Base-by-base conservation (phyloP, 805 yeast genomes). In the Komagataella populi region DNA sequence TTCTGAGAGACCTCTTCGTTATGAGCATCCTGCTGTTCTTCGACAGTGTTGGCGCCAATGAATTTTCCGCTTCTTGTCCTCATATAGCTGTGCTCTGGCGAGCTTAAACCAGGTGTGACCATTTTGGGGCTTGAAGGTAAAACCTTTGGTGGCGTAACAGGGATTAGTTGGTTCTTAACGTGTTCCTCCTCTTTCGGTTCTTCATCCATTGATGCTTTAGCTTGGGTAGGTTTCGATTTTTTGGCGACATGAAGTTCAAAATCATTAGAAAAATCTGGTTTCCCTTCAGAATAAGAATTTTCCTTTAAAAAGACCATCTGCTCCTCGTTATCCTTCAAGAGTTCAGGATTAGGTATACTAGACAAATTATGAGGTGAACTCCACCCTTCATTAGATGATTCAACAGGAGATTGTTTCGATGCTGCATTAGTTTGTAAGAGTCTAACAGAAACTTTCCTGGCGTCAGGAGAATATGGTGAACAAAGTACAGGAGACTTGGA, bases 1-100 rank as follows among this genome's bases (percentile, higher is more conserved):
- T 57, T 56, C 44, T 62, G 63, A 20, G 53, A 48, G 2, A 50
- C 54, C 8, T 56, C 60, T 12, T 51, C 55, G 6, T 50, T 51
- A n/a, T 57, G 54, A 4, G 63, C 68, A 6, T 49, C 50, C 22
- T 49, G 50, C 6, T 61, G 51, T 20, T 62, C 63, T 4, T 54
- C 56, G 4, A 55, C 58, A 1, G 63, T 57, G 22, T 55, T 57
- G 3, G 65, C 67, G 44, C 66, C 67, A 49, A 64, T 49, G 12
- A 58, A 54, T 3, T 54, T 56, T 2, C 68, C 68, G 49, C 67
- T 64, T 50, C 67, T 52, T 1, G 66, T 64, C 47, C 56, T 56
- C 63, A 63, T 63, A 3, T 59, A 52, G 8, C 61, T 57, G 48
- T 58, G 63, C 45, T 52, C 50, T n/a, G 45, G 48, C n/a, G 39